Percentiles rank a stretch among this genome's conserved stretches.
Evolutionary conservation across 2,329 filamentous ascomycete genomes (phyloP).

Genomic region (Thyridium curvatum): DNA sequence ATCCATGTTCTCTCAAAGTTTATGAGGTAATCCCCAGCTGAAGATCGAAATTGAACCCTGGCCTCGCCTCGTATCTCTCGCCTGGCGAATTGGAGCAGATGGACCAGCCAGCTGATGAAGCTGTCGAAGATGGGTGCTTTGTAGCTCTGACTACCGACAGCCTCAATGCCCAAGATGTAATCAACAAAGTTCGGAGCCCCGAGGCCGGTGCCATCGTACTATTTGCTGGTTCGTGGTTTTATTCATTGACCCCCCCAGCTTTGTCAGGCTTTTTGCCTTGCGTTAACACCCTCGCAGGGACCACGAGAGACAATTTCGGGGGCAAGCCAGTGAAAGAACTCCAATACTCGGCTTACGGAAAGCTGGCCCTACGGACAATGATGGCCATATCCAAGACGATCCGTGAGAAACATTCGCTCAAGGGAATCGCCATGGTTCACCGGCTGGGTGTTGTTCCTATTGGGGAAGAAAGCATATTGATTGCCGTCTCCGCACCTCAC

Average conservation of each 20-base stretch:
- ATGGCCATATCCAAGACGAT: conserved; percentile 55
- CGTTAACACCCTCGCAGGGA: conserved; percentile 47
- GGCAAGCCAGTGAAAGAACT: conserved; percentile 68
- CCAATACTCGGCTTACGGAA: conserved; percentile 67
- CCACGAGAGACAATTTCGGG: conserved; percentile 69
- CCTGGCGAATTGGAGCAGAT: no score
- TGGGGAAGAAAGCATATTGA: conserved; percentile 87
- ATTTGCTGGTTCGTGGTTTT: conserved; percentile 55
- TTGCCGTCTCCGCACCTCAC: conserved; percentile 80
- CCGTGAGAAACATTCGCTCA: conserved; percentile 54
- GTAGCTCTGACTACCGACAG: conserved; percentile 61
- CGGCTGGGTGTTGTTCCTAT: conserved; percentile 80
- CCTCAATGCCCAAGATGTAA: conserved; percentile 51
- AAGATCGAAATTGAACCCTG: no score
- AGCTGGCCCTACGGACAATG: conserved; percentile 65
- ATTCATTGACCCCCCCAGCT: no score
- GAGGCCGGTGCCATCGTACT: conserved; percentile 71
- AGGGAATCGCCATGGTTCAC: conserved; percentile 74
- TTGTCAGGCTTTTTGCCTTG: no score
- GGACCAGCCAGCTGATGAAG: no score
- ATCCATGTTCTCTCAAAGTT: no score
- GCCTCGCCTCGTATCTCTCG: no score
- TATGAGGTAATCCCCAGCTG: no score
- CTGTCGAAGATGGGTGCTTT: conserved; percentile 44
- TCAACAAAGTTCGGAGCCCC: conserved; percentile 64